A percentile compares a stretch with the other conserved stretches of the same genome.
phyloP scores from a whole-genome alignment of 345 rosid species.

The Citrus cavaleriei region DNA sequence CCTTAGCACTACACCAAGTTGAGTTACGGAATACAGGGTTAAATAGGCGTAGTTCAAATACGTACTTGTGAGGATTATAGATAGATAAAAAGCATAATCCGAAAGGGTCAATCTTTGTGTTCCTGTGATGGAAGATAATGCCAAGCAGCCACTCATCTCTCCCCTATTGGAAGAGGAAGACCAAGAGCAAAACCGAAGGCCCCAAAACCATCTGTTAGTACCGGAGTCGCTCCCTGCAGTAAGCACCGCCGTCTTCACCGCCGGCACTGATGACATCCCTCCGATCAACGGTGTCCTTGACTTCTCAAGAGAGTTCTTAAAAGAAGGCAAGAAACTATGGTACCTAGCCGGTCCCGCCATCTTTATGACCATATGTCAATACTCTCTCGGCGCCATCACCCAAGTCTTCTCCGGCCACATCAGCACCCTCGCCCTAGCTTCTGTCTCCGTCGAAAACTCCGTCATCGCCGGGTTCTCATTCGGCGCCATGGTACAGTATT shows the following conservation, averaged over 20 bases:
- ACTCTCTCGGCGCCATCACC: slow-evolving; percentile 83
- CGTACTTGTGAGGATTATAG: too few relatives aligned
- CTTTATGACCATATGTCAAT: slow-evolving; percentile 68
- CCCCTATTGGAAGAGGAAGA: not conserved
- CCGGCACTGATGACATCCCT: slow-evolving; percentile 43
- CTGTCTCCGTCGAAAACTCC: slow-evolving; percentile 76
- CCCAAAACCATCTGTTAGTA: not conserved
- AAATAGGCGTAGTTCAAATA: too few relatives aligned
- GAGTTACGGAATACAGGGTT: too few relatives aligned
- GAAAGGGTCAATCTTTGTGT: not conserved
- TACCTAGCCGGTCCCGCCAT: slow-evolving; percentile 89
- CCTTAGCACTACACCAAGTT: too few relatives aligned
- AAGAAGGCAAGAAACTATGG: slow-evolving; percentile 70
- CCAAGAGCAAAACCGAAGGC: not conserved
- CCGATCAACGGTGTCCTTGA: slow-evolving; percentile 40
- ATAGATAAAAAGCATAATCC: not conserved
- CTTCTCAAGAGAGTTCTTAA: slow-evolving; percentile 49
- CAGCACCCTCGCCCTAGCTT: slow-evolving; percentile 69
- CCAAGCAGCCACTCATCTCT: slow-evolving; percentile 35
- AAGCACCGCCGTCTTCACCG: not conserved
- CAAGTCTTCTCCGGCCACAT: slow-evolving; percentile 76
- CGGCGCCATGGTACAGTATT: slow-evolving; percentile 57
- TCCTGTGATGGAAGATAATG: slow-evolving; percentile 23
- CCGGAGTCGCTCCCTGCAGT: slow-evolving; percentile 3
- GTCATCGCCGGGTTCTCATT: slow-evolving; percentile 87